Evolutionary conservation across 768 basidiomycete species (phyloP).

Genomic region (Pleurotus cornucopiae): DNA sequence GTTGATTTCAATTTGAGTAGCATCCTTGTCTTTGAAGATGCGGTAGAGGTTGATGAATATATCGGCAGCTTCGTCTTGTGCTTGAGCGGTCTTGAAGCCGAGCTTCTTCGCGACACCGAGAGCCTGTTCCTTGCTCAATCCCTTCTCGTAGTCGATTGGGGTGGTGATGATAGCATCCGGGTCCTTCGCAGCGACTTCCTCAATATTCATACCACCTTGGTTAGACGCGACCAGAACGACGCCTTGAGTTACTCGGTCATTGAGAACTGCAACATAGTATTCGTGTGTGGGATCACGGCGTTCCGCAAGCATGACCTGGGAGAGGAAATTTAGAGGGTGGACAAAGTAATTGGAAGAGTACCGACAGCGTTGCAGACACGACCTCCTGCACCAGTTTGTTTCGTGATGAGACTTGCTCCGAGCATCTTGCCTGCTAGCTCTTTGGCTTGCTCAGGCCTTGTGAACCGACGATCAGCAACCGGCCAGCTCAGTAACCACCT

Average conservation of each 20-base stretch:
- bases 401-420: slow-evolving; percentile 92
- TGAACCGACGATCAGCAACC: background rate
- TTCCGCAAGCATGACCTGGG: slow-evolving; percentile 96
- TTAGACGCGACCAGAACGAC: slow-evolving; percentile 91
- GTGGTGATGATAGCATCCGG: slow-evolving; percentile 94
- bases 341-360: slow-evolving; percentile 12
- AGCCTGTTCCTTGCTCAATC: slow-evolving; percentile 70
- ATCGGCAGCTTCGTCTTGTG: slow-evolving; percentile 83
- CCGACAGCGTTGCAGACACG: slow-evolving; percentile 92
- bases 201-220: slow-evolving; percentile 99
- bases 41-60: slow-evolving; percentile 93
- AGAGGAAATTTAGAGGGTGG: background rate
- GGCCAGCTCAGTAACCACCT: too few relatives aligned
- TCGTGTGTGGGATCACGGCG: slow-evolving; percentile 91
- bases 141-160: slow-evolving; percentile 80
- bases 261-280: slow-evolving; percentile 96
- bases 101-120: slow-evolving; percentile 81
- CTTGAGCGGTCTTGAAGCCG: slow-evolving; percentile 72
- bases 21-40: slow-evolving; percentile 98
- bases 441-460: slow-evolving; percentile 82
- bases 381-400: slow-evolving; percentile 92
- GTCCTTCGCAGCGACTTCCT: slow-evolving; percentile 96
- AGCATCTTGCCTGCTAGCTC: slow-evolving; percentile 92
- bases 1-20: slow-evolving; percentile 99
- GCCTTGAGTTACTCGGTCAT: slow-evolving; percentile 85